phyloP scores from a whole-genome alignment of 2,329 filamentous ascomycete genomes.

The Sporothrix dimorphospora region DNA sequence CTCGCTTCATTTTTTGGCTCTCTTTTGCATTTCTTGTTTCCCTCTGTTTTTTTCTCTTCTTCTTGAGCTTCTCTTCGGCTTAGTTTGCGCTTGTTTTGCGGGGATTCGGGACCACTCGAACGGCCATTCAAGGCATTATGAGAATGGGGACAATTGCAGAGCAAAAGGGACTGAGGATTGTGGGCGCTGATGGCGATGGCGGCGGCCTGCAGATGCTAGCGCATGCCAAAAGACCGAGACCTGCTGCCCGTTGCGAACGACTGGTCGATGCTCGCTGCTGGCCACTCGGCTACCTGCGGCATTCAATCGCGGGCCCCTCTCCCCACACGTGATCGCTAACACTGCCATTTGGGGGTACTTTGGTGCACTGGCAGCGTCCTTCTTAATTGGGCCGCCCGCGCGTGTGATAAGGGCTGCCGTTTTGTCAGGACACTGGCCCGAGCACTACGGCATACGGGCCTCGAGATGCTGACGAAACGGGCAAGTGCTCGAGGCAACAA shows the following conservation, averaged over 20 bases:
- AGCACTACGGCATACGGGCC: not conserved
- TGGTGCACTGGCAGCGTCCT: not conserved
- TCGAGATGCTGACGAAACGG: constrained; percentile 13
- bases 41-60: not conserved
- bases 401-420: constrained; percentile 2
- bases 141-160: not conserved
- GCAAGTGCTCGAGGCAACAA: not conserved
- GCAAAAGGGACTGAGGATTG: not conserved
- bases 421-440: too few relatives aligned
- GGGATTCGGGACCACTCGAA: not conserved
- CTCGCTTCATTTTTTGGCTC: not conserved
- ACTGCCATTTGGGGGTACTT: constrained; percentile 5
- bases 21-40: not conserved
- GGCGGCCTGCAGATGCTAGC: not conserved
- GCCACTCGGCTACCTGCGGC: constrained; percentile 38
- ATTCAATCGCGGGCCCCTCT: constrained; percentile 27
- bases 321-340: constrained; percentile 33
- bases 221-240: constrained; percentile 1
- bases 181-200: not conserved
- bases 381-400: not conserved
- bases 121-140: constrained; percentile 15
- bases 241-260: not conserved
- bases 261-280: not conserved
- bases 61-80: constrained; percentile 1
- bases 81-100: constrained; percentile 11